Conservation (phyloP, 2,329 filamentous ascomycete genomes). For the Lecanicillium sp. region DNA sequence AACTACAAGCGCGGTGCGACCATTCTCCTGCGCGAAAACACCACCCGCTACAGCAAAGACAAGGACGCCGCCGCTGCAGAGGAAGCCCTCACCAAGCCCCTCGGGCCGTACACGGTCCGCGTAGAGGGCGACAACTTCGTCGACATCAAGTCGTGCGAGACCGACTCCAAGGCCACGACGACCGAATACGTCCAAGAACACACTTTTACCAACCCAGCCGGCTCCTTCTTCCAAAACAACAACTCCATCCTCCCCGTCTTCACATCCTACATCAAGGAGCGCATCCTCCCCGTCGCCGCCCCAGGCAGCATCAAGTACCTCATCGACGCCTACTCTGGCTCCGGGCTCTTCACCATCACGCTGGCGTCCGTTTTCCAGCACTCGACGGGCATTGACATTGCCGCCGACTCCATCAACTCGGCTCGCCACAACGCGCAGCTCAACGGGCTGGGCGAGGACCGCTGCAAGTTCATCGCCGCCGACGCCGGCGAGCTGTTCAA, state of each 20-base stretch:
- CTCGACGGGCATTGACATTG: constrained; percentile 86
- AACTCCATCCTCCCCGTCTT: constrained; percentile 90
- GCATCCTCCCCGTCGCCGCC: constrained; percentile 54
- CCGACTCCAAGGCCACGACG: constrained; percentile 71
- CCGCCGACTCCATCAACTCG: constrained; percentile 66
- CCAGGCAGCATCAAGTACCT: constrained; percentile 63
- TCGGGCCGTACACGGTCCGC: constrained; percentile 27
- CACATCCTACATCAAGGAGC: constrained; percentile 76
- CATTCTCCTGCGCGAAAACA: constrained; percentile 80
- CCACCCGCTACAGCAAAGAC: constrained; percentile 55
- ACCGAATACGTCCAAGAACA: constrained; percentile 85
- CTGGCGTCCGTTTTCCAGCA: constrained; percentile 78
- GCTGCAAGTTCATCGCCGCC: constrained; percentile 80
- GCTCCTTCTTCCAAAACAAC: constrained; percentile 99
- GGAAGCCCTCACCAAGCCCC: constrained; percentile 11
- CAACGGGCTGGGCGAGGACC: constrained; percentile 61
- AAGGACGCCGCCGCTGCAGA: constrained; percentile 18
- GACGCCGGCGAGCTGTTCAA: constrained; percentile 81
- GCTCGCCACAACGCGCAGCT: constrained; percentile 71
- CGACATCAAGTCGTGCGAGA: constrained; percentile 83
- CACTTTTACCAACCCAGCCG: constrained; percentile 83
- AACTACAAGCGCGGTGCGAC: constrained; percentile 79
- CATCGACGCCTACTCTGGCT: constrained; percentile 96
- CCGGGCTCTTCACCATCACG: constrained; percentile 93
- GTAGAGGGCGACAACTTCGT: constrained; percentile 50